phyloP scores from a whole-genome alignment of 352 stramenopile species.

The Pythium rishiriense region DNA sequence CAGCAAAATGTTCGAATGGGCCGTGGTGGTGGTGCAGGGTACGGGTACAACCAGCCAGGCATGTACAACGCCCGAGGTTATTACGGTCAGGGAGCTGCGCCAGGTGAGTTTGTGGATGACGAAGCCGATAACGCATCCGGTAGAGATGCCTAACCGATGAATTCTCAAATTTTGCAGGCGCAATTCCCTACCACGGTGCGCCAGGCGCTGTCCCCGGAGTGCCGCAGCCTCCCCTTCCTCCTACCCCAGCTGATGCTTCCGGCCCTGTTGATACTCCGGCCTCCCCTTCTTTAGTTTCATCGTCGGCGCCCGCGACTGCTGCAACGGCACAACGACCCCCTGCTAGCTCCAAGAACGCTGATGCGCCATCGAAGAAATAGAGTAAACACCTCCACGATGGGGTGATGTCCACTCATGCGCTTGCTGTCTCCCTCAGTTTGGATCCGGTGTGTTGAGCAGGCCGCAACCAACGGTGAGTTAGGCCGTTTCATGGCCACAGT shows the following conservation, averaged over 20 bases:
- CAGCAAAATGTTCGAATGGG: conserved; percentile 57
- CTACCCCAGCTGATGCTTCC: conserved; percentile 13
- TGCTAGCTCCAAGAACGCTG: conserved; percentile 7
- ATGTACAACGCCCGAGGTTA: conserved; percentile 61
- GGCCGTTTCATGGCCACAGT: conserved; percentile 5
- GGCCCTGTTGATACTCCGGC: neutral
- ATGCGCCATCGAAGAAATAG: conserved; percentile 27
- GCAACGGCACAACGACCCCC: neutral
- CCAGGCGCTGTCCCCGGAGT: conserved; percentile 4
- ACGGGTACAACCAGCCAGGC: conserved; percentile 48
- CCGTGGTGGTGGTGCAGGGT: conserved; percentile 27
- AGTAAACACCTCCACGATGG: neutral
- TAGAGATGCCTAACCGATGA: neutral
- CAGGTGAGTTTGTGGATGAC: conserved; percentile 9
- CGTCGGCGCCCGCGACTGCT: neutral
- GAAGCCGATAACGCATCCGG: neutral
- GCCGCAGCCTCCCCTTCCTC: conserved; percentile 25
- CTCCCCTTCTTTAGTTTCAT: conserved; percentile 5
- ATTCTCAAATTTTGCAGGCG: conserved; percentile 2
- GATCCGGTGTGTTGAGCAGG: neutral
- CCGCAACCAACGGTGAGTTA: neutral
- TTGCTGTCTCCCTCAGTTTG: neutral
- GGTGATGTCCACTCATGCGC: neutral
- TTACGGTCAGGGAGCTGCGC: conserved; percentile 44
- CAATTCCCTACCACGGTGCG: conserved; percentile 20